A percentile compares a stretch with the other conserved stretches of the same genome.
phyloP scores from a whole-genome alignment of 2,329 filamentous ascomycete genomes.

The Chrysosporium queenslandicum region DNA sequence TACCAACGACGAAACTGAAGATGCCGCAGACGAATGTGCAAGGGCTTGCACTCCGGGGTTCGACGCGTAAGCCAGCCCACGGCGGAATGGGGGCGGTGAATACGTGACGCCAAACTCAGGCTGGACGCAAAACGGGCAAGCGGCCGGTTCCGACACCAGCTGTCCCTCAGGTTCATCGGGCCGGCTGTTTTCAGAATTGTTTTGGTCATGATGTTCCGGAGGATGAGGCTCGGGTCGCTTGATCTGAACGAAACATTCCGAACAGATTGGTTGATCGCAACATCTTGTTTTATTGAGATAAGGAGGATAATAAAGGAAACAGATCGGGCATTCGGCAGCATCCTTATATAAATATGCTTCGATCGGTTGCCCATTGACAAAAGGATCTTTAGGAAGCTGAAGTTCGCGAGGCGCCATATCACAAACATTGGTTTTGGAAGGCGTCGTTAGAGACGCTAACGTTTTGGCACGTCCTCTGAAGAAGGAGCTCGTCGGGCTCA shows the following conservation, averaged over 20 bases:
- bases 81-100: slow-evolving; percentile 74
- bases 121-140: slow-evolving; percentile 90
- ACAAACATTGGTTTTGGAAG: slow-evolving; percentile 62
- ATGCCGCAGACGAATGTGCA: slow-evolving; percentile 61
- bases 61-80: slow-evolving; percentile 63
- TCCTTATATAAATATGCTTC: slow-evolving; percentile 93
- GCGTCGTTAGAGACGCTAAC: slow-evolving; percentile 67
- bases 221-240: slow-evolving; percentile 87
- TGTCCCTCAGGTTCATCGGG: slow-evolving; percentile 44
- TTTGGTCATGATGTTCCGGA: slow-evolving; percentile 58
- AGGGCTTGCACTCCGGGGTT: slow-evolving; percentile 43
- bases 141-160: slow-evolving; percentile 80
- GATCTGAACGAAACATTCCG: slow-evolving; percentile 98
- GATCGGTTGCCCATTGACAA: slow-evolving; percentile 85
- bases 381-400: slow-evolving; percentile 69
- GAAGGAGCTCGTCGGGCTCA: slow-evolving; percentile 40
- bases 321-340: slow-evolving; percentile 84
- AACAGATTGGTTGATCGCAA: slow-evolving; percentile 93
- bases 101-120: slow-evolving; percentile 96
- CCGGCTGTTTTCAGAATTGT: slow-evolving; percentile 32
- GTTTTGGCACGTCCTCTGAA: slow-evolving; percentile 84
- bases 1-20: slow-evolving; percentile 73
- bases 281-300: slow-evolving; percentile 91
- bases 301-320: slow-evolving; percentile 89
- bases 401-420: slow-evolving; percentile 70